Evolutionary conservation across 2,329 filamentous ascomycete genomes (phyloP).

Genomic region (Capronia americana): DNA sequence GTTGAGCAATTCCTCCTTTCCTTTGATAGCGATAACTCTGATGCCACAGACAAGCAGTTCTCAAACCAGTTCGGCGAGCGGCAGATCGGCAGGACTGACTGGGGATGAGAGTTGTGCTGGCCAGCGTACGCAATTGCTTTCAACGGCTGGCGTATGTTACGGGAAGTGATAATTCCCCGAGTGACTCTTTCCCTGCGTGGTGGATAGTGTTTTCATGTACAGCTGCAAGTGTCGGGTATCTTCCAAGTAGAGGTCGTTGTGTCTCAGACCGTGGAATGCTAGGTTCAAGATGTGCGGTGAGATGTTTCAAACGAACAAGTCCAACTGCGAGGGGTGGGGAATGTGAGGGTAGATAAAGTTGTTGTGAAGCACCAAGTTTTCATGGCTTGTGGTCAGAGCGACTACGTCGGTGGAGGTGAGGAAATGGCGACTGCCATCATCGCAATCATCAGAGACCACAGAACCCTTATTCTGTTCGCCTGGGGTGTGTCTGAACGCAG

Average conservation of each 20-base stretch:
- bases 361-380: slow-evolving; percentile 26
- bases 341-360: slow-evolving; percentile 36
- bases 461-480: slow-evolving; percentile 8
- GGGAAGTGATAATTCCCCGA: slow-evolving; percentile 1
- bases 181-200: not conserved
- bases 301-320: slow-evolving; percentile 26
- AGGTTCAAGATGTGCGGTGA: slow-evolving; percentile 18
- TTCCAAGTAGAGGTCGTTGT: slow-evolving; percentile 7
- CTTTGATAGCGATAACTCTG: slow-evolving; percentile 33
- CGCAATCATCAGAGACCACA: slow-evolving; percentile 19
- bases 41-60: slow-evolving; percentile 22
- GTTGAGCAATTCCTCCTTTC: slow-evolving; percentile 36
- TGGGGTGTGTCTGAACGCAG: slow-evolving; percentile 27
- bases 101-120: slow-evolving; percentile 22
- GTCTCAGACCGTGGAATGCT: slow-evolving; percentile 28
- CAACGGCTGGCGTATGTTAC: slow-evolving; percentile 21
- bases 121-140: slow-evolving; percentile 10
- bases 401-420: slow-evolving; percentile 35
- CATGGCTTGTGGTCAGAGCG: slow-evolving; percentile 8
- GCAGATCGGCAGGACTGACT: slow-evolving; percentile 36
- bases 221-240: not conserved
- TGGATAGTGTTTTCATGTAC: not conserved
- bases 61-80: slow-evolving; percentile 37
- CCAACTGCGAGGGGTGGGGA: slow-evolving; percentile 28
- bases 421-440: slow-evolving; percentile 26